Conservation (phyloP, 225 moss, liverwort and hornwort genomes). For the Thuidium tamariscinum region DNA sequence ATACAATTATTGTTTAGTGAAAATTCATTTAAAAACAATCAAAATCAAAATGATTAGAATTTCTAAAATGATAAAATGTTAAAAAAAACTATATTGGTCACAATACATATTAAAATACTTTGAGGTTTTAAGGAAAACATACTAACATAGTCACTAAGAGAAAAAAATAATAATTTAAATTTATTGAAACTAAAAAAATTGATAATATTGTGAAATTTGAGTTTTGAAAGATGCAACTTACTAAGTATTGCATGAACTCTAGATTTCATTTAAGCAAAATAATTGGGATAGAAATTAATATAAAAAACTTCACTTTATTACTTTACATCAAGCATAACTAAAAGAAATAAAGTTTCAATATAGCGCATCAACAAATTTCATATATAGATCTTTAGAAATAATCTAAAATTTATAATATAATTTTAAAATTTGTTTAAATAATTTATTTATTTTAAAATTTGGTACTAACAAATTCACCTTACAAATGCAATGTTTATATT, state of each 20-base stretch:
- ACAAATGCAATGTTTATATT: too few species aligned
- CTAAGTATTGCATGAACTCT: fast-evolving
- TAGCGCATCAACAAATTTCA: fast-evolving
- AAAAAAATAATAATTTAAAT: neutral
- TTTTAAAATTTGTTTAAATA: fast-evolving
- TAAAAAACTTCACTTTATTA: neutral
- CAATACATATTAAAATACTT: neutral
- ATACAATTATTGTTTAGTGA: neutral
- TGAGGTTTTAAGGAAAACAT: too few species aligned
- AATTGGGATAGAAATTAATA: neutral
- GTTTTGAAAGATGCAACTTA: too few species aligned
- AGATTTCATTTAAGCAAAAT: neutral
- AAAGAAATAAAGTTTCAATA: too few species aligned
- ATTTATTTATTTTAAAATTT: neutral
- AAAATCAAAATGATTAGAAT: fast-evolving
- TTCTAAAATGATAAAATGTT: too few species aligned
- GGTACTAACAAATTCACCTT: neutral
- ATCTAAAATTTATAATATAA: fast-evolving
- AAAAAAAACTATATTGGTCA: fast-evolving
- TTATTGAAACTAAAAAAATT: neutral
- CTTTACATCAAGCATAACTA: too few species aligned
- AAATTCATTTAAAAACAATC: neutral
- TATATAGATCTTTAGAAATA: neutral
- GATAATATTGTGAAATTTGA: neutral
- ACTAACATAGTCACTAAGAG: too few species aligned